Evolutionary conservation across 2,329 filamentous ascomycete genomes (phyloP), one percentile per base, ranked within the genome.

Genomic region (Zymoseptoria brevis): DNA sequence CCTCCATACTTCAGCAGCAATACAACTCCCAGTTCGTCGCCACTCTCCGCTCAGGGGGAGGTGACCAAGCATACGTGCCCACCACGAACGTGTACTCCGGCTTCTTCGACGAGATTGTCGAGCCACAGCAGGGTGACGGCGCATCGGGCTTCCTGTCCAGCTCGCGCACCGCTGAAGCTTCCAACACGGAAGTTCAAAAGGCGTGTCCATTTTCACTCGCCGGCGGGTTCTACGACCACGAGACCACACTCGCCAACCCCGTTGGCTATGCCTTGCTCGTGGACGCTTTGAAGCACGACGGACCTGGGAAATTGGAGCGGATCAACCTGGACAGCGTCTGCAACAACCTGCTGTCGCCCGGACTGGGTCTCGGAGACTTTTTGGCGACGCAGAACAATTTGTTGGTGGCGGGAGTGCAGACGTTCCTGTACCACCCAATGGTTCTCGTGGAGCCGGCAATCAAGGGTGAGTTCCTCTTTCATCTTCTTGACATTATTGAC

Each of bases 21-120:
- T 76, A 76, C 56, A 73, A 73, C 35, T 76, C 74, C 21, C 71
- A 74, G 8, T 80, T 76, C 66, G 69, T 81, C 59, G 64, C 58
- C 7, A 72, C 71, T 0, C 66, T 83, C 4, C 74, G 79, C 16
- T 62, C 64, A 7, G 69, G 75, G 53, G 76, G 74, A 19, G 80
- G 81, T 0, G 78, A 79, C 56, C 78, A 76, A 1, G 79, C 79
- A 1, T 83, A 81, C 61, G 79, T 83, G 0, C 79, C 80, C 0
- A 83, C 80, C 0, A 83, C 81, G 0, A 80, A 75, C 0, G 71
- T 83, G 52, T 83, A 80, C 70, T 5, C 66, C 76, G 77, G 72
- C 8, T 68, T 75, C 50, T 68, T 75, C 60, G 80, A 83, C 61
- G 76, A 83, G 63, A 73, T 83, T 53, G 78, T 83, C 1, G 68